phyloP scores from a whole-genome alignment of 352 stramenopile genomes.

The Phytophthora tubulina region DNA sequence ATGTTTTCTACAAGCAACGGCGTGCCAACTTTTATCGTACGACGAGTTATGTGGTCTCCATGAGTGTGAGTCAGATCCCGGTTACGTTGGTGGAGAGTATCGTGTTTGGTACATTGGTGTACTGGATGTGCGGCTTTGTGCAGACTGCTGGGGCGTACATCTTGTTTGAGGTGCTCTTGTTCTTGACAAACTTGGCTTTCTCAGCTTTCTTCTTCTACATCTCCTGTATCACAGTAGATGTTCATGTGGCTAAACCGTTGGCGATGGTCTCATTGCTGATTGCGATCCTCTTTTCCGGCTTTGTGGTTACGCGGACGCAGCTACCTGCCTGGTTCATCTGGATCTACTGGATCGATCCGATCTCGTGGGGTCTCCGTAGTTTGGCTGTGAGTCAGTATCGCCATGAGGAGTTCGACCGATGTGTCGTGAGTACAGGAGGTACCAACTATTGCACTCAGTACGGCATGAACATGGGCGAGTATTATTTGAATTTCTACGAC shows the following conservation, averaged over 20 bases:
- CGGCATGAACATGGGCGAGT: slow-evolving; percentile 54
- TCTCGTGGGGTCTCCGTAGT: slow-evolving; percentile 52
- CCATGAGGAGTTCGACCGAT: slow-evolving; percentile 40
- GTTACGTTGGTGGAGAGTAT: slow-evolving; percentile 50
- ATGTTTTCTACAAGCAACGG: slow-evolving; percentile 56
- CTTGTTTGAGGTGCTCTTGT: slow-evolving; percentile 50
- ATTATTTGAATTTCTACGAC: slow-evolving; percentile 46
- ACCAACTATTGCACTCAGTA: slow-evolving; percentile 47
- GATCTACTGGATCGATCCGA: slow-evolving; percentile 67
- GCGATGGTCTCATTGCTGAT: slow-evolving; percentile 47
- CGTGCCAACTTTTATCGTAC: slow-evolving; percentile 54
- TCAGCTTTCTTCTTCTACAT: slow-evolving; percentile 59
- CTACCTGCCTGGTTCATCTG: slow-evolving; percentile 60
- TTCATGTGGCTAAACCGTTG: slow-evolving; percentile 54
- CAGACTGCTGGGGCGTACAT: slow-evolving; percentile 39
- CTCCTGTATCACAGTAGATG: slow-evolving; percentile 37
- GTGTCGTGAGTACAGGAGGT: slow-evolving; percentile 25
- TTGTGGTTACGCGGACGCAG: slow-evolving; percentile 43
- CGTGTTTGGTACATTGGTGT: slow-evolving; percentile 59
- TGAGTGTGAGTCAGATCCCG: slow-evolving; percentile 55
- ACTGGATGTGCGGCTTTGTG: slow-evolving; percentile 67
- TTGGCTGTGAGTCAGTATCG: slow-evolving; percentile 49
- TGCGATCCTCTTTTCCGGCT: slow-evolving; percentile 57
- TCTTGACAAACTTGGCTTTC: slow-evolving; percentile 56
- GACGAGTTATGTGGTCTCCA: slow-evolving; percentile 45